These are phyloP conservation scores for Penicillium crustosum DNA, from an alignment of 2,329 filamentous ascomycete species.

Conservation along the genomic window DNA sequence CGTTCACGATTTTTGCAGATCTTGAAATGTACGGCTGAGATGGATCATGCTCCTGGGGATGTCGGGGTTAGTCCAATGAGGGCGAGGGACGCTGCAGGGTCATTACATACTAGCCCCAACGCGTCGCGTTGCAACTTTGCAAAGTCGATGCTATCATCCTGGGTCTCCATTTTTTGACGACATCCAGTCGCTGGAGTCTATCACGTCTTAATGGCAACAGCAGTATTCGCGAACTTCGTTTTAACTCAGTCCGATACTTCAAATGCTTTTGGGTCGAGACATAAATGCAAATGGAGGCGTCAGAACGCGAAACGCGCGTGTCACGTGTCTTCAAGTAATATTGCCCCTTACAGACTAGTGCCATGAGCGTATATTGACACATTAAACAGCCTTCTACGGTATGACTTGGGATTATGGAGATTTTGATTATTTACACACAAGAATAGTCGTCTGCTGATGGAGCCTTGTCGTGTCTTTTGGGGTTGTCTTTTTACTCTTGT, in stretches of 20 bases:
- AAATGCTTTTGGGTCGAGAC: not conserved
- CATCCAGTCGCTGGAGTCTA: not conserved
- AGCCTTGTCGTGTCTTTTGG: too few relatives aligned
- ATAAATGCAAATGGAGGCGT: not conserved
- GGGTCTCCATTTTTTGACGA: not conserved
- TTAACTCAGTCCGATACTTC: not conserved
- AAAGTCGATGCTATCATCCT: constrained; percentile 42
- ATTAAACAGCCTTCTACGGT: not conserved
- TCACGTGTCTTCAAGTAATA: constrained; percentile 34
- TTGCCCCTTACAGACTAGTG: constrained; percentile 25
- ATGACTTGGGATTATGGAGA: not conserved
- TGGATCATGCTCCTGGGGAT: constrained; percentile 29
- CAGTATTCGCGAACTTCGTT: not conserved
- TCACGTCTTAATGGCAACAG: not conserved
- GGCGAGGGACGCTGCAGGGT: constrained; percentile 29
- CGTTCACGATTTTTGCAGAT: constrained; percentile 11
- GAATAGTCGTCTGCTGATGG: too few relatives aligned
- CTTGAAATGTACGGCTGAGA: constrained; percentile 25
- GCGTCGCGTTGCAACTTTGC: constrained; percentile 43
- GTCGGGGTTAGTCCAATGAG: constrained; percentile 32
- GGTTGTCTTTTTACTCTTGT: too few relatives aligned
- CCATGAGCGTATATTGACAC: not conserved
- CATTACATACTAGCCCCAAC: constrained; percentile 40
- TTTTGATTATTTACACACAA: not conserved
- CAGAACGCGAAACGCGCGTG: constrained; percentile 28